Evolutionary conservation across 2,329 filamentous ascomycete genomes (phyloP).

Genomic region (Ophidiomyces ophidiicola): DNA sequence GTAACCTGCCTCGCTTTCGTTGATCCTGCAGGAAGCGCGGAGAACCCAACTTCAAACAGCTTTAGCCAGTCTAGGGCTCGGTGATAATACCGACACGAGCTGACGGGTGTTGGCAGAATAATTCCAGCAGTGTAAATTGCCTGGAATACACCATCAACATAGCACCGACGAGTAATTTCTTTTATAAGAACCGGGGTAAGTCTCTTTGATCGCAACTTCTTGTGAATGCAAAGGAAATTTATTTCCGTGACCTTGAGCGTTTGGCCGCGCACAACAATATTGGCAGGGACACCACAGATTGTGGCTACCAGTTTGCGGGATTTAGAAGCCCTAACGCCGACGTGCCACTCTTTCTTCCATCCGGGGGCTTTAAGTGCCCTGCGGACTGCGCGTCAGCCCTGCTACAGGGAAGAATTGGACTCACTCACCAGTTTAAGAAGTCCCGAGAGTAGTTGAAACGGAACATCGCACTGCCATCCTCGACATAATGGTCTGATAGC

Average conservation of each 20-base stretch:
- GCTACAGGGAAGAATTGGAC: neutral
- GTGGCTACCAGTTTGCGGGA: slow-evolving; percentile 86
- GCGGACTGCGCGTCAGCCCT: neutral
- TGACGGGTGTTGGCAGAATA: slow-evolving; percentile 80
- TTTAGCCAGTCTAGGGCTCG: slow-evolving; percentile 92
- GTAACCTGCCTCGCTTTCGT: slow-evolving; percentile 75
- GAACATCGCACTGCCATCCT: slow-evolving; percentile 95
- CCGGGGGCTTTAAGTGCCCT: slow-evolving; percentile 91
- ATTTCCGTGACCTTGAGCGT: slow-evolving; percentile 74
- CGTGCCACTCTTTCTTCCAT: slow-evolving; percentile 89
- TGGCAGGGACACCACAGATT: slow-evolving; percentile 84
- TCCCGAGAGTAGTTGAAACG: slow-evolving; percentile 88
- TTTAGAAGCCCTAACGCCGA: slow-evolving; percentile 74
- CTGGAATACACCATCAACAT: slow-evolving; percentile 76
- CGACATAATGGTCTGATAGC: slow-evolving; percentile 87
- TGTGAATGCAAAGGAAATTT: slow-evolving; percentile 97
- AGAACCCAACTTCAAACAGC: slow-evolving; percentile 88
- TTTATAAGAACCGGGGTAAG: slow-evolving; percentile 92
- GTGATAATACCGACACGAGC: slow-evolving; percentile 91
- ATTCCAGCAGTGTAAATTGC: slow-evolving; percentile 92
- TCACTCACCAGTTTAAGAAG: slow-evolving; percentile 68
- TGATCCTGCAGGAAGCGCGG: slow-evolving; percentile 68
- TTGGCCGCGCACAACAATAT: slow-evolving; percentile 66
- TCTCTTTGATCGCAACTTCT: slow-evolving; percentile 88
- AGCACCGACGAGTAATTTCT: slow-evolving; percentile 87